Evolutionary conservation across 495 filamentous ascomycete genomes (phyloP).

Genomic region (Neurospora sp.): DNA sequence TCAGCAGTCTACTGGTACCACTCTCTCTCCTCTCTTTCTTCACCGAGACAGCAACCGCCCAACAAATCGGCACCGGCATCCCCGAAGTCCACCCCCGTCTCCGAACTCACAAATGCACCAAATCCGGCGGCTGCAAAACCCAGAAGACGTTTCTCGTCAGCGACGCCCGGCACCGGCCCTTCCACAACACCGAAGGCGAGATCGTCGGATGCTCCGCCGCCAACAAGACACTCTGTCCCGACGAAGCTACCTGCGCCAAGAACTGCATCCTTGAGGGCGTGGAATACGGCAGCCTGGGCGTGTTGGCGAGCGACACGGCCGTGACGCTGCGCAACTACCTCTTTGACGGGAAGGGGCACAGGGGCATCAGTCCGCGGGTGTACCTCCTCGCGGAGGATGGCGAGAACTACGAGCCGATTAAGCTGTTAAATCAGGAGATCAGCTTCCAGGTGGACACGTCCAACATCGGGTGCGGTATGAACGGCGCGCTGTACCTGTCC

Average conservation of each 20-base stretch:
- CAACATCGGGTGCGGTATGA: slow-evolving; percentile 53
- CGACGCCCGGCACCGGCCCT: slow-evolving; percentile 38
- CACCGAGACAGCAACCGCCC: neutral
- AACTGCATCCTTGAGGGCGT: slow-evolving; percentile 40
- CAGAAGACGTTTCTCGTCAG: slow-evolving; percentile 38
- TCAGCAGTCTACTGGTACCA: neutral
- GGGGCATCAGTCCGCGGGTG: slow-evolving; percentile 40
- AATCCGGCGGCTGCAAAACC: slow-evolving; percentile 33
- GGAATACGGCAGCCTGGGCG: slow-evolving; percentile 37
- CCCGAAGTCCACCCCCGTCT: slow-evolving; percentile 43
- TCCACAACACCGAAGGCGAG: slow-evolving; percentile 32
- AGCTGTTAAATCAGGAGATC: slow-evolving; percentile 49
- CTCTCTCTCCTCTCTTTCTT: slow-evolving; percentile 7
- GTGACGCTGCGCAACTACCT: slow-evolving; percentile 38
- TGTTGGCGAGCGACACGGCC: slow-evolving; percentile 29
- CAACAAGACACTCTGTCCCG: slow-evolving; percentile 37
- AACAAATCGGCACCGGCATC: slow-evolving; percentile 20
- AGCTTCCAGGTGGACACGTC: slow-evolving; percentile 56
- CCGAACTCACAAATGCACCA: slow-evolving; percentile 39
- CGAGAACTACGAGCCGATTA: slow-evolving; percentile 49
- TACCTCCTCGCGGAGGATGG: slow-evolving; percentile 49
- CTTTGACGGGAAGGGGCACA: slow-evolving; percentile 17
- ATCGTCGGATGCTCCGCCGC: slow-evolving; percentile 31
- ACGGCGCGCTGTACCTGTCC: slow-evolving; percentile 57
- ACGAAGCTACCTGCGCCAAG: slow-evolving; percentile 37